Base-by-base conservation (phyloP, 257 asterid genomes). In the Vinca minor region DNA sequence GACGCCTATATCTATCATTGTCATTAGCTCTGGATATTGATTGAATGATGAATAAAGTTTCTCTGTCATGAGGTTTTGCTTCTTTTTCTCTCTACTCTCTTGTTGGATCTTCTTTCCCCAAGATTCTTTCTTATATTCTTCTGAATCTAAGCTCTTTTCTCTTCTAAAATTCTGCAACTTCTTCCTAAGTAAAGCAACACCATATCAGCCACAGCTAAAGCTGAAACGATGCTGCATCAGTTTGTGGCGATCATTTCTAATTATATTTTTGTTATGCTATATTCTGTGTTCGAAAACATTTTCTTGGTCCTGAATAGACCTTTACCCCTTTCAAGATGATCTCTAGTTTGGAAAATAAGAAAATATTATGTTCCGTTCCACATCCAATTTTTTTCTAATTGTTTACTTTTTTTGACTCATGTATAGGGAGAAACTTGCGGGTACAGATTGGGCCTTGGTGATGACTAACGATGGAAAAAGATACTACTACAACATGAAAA, bases 361-460 rank as follows among this genome's bases (percentile, higher is more conserved):
- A 28, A 8, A 11, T 55, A 13, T 53, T 52, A 25, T 53, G n/a
- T 55, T 44, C 4, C 0, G 41, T 35, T 26, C 14, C 32, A 34
- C 4, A 17, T 55, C 17, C 15, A 18, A 31, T 25, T 29, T 34
- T 23, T 55, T 18, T n/a, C 41, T 20, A 15, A 64, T 31, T 47
- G 45, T 69, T 62, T 65, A 57, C 64, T 65, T 35, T 74, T n/a
- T n/a, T n/a, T n/a, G n/a, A n/a, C n/a, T n/a, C 59, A 25, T 73
- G 35, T 49, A 36, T 82, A 93, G 98, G 93, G 95, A 89, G 84
- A 93, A 82, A 75, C 67, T 93, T 77, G 71, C 81, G 44, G 94
- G 93, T 69, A 84, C 96, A 56, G 96, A 93, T 70, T 93, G 98
- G 98, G 79, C 83, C 65, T 70, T 81, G 71, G 95, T 93, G 72